Base-by-base conservation (phyloP, 345 rosid species). In the Dipteronia sinensis region DNA sequence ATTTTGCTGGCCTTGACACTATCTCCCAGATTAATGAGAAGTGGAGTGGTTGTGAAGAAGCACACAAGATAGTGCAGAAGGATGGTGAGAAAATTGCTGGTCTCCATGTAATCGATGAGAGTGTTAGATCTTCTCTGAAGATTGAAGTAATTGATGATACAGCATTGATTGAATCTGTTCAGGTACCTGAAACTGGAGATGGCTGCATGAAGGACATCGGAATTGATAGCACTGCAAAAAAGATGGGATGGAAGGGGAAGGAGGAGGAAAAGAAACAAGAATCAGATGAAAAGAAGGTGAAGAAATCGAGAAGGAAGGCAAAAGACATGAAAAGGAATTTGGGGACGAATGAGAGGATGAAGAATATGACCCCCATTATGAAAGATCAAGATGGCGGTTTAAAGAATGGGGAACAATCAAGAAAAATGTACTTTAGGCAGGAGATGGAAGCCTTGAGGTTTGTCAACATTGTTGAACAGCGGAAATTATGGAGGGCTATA, bases 381-480 rank as follows among this genome's bases (percentile, higher is more conserved):
- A 81, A 75, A 66, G 71, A 53, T 82, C 49, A 13, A 34, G 71
- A 75, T 69, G 82, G 79, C 17, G 77, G 71, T 22, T 25, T 17
- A 31, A 73, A 55, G 56, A 66, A 40, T 56, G 78, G 79, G 56
- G 77, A 71, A 16, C 71, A 29, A n/a, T 29, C 58, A 25, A 74
- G 75, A 77, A 78, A 15, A 11, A 79, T 80, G 85, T 94, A 91
- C 85, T 79, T 93, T 6, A 88, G 87, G 82, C 72, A 82, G 69
- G 93, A 89, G 84, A 75, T 96, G 91, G 93, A 89, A 90, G 83
- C 83, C 62, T 64, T 96, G 88, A 91, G 92, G 91, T 92, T 86
- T 84, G 84, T 78, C 29, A 77, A 90, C 66, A 58, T 85, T 82
- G 86, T 31, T 16, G 85, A 84, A 65, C 99, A 96, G 86, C 63